Evolutionary conservation across 441 rosid species (phyloP).

Genomic region (Omphalea diandra): DNA sequence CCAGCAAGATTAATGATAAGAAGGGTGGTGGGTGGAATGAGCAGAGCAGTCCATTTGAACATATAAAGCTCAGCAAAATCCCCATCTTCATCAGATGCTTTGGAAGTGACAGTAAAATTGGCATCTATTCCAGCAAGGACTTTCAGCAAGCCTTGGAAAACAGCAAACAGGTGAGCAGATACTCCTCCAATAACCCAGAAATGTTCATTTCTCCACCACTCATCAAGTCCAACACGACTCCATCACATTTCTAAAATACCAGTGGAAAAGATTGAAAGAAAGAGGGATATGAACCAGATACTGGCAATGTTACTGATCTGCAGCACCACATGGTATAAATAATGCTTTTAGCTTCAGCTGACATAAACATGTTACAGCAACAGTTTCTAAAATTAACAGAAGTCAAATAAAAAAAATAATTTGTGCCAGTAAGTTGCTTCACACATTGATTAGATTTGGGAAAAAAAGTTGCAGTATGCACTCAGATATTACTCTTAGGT

Average conservation of each 20-base stretch:
- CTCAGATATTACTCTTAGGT: neutral
- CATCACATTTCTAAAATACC: slow-evolving; percentile 98
- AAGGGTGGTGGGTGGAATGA: slow-evolving; percentile 96
- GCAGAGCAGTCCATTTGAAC: slow-evolving; percentile 98
- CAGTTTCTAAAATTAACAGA: slow-evolving; percentile 14
- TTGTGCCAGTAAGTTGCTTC: neutral
- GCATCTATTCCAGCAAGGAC: slow-evolving; percentile 97
- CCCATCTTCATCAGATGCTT: slow-evolving; percentile 91
- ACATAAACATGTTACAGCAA: neutral
- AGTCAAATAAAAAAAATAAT: neutral
- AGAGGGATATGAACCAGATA: slow-evolving; percentile 98
- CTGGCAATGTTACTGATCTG: slow-evolving; percentile 98
- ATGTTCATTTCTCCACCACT: slow-evolving; percentile 99
- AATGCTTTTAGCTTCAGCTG: slow-evolving; percentile 3
- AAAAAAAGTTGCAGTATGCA: too few species aligned
- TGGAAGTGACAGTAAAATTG: slow-evolving; percentile 94
- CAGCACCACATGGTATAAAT: slow-evolving; percentile 27
- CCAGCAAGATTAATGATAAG: slow-evolving; percentile 92
- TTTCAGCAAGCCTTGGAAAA: slow-evolving; percentile 93
- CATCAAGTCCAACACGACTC: slow-evolving; percentile 99
- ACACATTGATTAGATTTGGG: neutral
- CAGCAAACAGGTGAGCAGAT: slow-evolving; percentile 91
- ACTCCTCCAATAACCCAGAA: slow-evolving; percentile 99
- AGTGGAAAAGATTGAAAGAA: slow-evolving; percentile 95
- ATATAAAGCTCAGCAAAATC: slow-evolving; percentile 86